Evolutionary conservation across 805 yeast species (phyloP).

Genomic region (Yamadazyma nakazawae): DNA sequence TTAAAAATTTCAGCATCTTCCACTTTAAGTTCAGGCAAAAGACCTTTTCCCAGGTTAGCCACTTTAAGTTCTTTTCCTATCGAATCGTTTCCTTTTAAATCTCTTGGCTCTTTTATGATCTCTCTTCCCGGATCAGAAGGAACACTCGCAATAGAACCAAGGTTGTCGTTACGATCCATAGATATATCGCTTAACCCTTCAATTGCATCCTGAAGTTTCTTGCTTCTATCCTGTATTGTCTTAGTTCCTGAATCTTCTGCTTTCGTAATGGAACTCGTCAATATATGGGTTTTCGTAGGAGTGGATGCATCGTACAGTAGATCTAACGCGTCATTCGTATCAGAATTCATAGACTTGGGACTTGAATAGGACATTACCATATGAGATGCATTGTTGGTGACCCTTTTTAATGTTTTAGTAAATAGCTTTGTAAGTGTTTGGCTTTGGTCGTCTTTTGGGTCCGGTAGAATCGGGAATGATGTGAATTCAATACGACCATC

Average conservation of each 20-base stretch:
- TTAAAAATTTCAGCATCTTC: not conserved
- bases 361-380: conserved; percentile 23
- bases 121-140: not conserved
- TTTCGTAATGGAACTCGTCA: not conserved
- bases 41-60: not conserved
- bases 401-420: conserved; percentile 37
- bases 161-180: not conserved
- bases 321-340: conserved; percentile 4
- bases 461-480: conserved; percentile 43
- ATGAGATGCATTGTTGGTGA: conserved; percentile 40
- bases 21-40: not conserved
- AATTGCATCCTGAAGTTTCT: conserved; percentile 7
- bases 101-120: not conserved
- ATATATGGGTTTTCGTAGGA: conserved; percentile 6
- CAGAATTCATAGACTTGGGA: conserved; percentile 12
- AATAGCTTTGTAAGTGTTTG: conserved; percentile 33
- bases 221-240: conserved; percentile 3
- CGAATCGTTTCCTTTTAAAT: not conserved
- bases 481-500: conserved; percentile 25
- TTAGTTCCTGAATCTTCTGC: not conserved
- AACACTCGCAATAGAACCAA: not conserved
- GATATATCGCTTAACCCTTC: not conserved
- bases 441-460: conserved; percentile 35
- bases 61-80: not conserved
- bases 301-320: not conserved